These are phyloP conservation scores for Sporothrix luriei DNA, from an alignment of 2,329 filamentous ascomycete species.

Conservation along the genomic window DNA sequence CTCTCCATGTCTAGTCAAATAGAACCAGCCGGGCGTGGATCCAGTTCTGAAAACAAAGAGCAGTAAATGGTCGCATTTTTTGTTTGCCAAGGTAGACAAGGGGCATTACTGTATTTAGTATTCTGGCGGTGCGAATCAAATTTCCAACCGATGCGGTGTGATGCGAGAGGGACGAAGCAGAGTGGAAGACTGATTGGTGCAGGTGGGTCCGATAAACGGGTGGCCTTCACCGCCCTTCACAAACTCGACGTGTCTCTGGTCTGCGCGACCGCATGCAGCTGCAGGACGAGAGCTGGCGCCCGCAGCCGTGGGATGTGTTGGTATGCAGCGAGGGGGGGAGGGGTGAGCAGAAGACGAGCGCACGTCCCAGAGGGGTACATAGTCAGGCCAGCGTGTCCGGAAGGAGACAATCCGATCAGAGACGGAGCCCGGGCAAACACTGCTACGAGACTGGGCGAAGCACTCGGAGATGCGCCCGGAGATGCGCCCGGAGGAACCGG, in stretches of 20 bases:
- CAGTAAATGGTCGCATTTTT: background rate
- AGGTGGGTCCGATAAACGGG: background rate
- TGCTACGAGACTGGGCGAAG: background rate
- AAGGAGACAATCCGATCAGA: background rate
- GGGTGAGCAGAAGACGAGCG: background rate
- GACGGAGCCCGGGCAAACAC: background rate
- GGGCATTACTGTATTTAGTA: constrained; percentile 1
- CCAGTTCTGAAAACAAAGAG: background rate
- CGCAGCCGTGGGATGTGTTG: constrained; percentile 22
- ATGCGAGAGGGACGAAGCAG: background rate
- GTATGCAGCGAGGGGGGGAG: constrained; percentile 1
- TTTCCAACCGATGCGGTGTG: background rate
- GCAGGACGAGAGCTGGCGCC: constrained; percentile 7
- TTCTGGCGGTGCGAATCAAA: background rate
- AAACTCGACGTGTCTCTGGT: background rate
- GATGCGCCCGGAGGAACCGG: no score
- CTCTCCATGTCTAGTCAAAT: no score
- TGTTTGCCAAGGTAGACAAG: background rate
- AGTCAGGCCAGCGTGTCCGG: background rate
- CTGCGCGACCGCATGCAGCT: constrained; percentile 14
- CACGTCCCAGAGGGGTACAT: background rate
- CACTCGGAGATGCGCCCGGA: no score
- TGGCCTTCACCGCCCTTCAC: constrained; percentile 23
- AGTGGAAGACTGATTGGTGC: background rate
- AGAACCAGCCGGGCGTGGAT: no score